A percentile compares a stretch with the other conserved stretches of the same genome.
These are phyloP conservation scores for Xylaria nigripes DNA, from an alignment of 495 filamentous ascomycete genomes.

Conservation along the genomic window DNA sequence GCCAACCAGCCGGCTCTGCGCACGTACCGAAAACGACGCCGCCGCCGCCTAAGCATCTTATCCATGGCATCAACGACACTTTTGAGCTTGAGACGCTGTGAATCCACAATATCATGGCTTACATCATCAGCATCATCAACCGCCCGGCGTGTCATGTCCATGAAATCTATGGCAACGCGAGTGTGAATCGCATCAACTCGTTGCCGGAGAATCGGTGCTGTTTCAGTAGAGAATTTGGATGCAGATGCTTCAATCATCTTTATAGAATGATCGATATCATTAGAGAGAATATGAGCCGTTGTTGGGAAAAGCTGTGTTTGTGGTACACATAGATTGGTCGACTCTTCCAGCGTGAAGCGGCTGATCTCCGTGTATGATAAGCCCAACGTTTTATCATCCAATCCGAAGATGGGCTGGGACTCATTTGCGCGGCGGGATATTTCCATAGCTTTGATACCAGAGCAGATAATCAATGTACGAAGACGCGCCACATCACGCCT, in stretches of 20 bases:
- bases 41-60: conserved; percentile 55
- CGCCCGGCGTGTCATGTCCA: conserved; percentile 52
- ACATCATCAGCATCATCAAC: conserved; percentile 72
- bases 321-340: conserved; percentile 41
- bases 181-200: conserved; percentile 30
- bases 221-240: conserved; percentile 28
- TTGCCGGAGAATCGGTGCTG: conserved; percentile 26
- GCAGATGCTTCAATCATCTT: conserved; percentile 47
- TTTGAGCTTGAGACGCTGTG: conserved; percentile 68
- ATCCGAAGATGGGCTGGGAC: conserved; percentile 18
- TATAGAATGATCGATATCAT: conserved; percentile 48
- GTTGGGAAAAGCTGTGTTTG: conserved; percentile 58
- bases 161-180: conserved; percentile 31
- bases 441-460: conserved; percentile 78
- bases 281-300: conserved; percentile 56
- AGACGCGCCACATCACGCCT: conserved; percentile 68
- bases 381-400: conserved; percentile 6
- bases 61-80: conserved; percentile 70
- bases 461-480: conserved; percentile 64
- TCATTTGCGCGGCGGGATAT: conserved; percentile 58
- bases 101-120: conserved; percentile 62
- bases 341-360: conserved; percentile 22
- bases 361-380: conserved; percentile 31
- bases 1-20: conserved; percentile 59
- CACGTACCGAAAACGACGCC: conserved; percentile 65